A percentile compares a stretch with the other conserved stretches of the same genome.
phyloP scores from a whole-genome alignment of 2,329 filamentous ascomycete genomes.

The Pseudohalonectria lignicola region DNA sequence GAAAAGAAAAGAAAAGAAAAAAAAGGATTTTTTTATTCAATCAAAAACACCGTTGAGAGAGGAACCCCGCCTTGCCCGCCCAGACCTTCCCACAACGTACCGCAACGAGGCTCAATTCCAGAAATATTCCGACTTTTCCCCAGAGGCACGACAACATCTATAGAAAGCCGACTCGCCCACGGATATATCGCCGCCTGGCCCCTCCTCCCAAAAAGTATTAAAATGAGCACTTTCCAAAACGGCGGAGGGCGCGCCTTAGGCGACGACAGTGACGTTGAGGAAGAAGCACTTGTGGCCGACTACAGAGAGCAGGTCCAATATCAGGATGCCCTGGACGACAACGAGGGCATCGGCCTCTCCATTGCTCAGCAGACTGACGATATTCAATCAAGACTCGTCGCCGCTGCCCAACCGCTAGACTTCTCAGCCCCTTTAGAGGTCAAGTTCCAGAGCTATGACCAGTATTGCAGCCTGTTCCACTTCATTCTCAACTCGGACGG shows the following conservation, averaged over 20 bases:
- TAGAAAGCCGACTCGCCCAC: too few relatives aligned
- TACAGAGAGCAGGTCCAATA: constrained; percentile 96
- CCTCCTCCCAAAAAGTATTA: too few relatives aligned
- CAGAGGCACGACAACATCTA: too few relatives aligned
- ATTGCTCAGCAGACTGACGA: constrained; percentile 73
- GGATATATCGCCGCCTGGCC: too few relatives aligned
- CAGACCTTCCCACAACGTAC: too few relatives aligned
- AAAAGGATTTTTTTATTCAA: too few relatives aligned
- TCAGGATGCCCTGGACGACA: constrained; percentile 72
- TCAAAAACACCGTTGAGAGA: too few relatives aligned
- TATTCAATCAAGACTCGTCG: constrained; percentile 82
- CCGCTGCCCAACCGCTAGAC: constrained; percentile 88
- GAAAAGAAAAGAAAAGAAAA: too few relatives aligned
- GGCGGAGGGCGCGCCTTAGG: constrained; percentile 49
- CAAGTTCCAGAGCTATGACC: constrained; percentile 96
- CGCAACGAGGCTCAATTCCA: too few relatives aligned
- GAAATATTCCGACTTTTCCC: not conserved
- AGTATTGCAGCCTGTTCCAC: constrained; percentile 98
- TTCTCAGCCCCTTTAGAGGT: constrained; percentile 92
- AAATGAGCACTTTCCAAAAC: constrained; percentile 55
- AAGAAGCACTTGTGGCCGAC: constrained; percentile 91
- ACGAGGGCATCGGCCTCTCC: constrained; percentile 62
- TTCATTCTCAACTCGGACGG: constrained; percentile 98
- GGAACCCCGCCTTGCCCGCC: too few relatives aligned
- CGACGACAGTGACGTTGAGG: constrained; percentile 89